Evolutionary conservation across 2,329 filamentous ascomycete genomes (phyloP).

Genomic region (Lachnellula cervina): DNA sequence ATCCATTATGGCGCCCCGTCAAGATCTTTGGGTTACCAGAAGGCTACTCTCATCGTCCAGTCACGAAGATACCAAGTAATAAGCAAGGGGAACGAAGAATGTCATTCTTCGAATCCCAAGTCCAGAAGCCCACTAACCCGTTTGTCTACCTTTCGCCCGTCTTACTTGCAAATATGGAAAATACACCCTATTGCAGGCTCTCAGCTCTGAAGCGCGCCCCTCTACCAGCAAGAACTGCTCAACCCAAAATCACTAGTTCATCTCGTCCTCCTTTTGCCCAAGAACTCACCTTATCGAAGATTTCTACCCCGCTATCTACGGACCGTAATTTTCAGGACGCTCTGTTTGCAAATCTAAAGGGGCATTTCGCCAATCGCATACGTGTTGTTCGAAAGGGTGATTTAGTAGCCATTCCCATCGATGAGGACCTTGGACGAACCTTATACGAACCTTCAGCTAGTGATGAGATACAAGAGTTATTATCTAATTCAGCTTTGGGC

Average conservation of each 20-base stretch:
- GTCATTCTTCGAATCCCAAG: conserved; percentile 65
- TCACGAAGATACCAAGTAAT: conserved; percentile 56
- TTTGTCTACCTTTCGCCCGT: conserved; percentile 77
- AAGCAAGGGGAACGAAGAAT: conserved; percentile 46
- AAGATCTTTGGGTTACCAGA: conserved; percentile 88
- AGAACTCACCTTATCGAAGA: conserved; percentile 83
- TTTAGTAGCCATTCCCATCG: conserved; percentile 81
- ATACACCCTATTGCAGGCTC: conserved; percentile 72
- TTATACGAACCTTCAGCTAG: conserved; percentile 65
- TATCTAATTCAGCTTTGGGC: conserved; percentile 48
- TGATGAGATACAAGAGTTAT: conserved; percentile 59
- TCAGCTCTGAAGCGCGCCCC: conserved; percentile 57
- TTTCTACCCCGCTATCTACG: conserved; percentile 83
- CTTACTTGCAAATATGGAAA: conserved; percentile 78
- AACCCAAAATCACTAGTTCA: conserved; percentile 51
- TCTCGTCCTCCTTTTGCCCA: conserved; percentile 55
- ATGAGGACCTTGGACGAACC: conserved; percentile 76
- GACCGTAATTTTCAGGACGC: conserved; percentile 82
- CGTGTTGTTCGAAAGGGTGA: conserved; percentile 84
- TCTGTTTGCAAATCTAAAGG: conserved; percentile 80
- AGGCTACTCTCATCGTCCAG: conserved; percentile 56
- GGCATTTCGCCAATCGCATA: conserved; percentile 77
- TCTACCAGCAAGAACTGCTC: conserved; percentile 47
- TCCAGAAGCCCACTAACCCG: conserved; percentile 54
- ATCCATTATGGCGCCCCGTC: conserved; percentile 70